Evolutionary conservation across 2,329 filamentous ascomycete species (phyloP), one percentile per base, ranked within the genome.

Genomic region (Ascosphaera aggregata): DNA sequence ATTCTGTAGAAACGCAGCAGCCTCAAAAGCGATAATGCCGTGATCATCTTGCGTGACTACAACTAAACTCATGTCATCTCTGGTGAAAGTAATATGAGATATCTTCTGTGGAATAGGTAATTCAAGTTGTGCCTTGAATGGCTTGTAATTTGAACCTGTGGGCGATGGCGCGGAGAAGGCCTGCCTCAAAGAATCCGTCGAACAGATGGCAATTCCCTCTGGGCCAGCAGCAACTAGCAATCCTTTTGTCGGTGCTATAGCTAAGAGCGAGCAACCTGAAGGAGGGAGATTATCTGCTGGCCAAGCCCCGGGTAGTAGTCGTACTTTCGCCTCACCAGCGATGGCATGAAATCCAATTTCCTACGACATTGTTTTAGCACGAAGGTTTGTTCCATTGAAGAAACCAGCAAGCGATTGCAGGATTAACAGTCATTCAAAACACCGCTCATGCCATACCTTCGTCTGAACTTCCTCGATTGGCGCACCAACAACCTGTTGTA

Each of bases 151-250:
- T 43, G 66, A 67, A 44, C 76, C 73, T 40, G 54, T 50, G 47
- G 63, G 66, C 42, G 66, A 59, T 45, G 71, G 67, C 27, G 65
- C 60, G 9, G 64, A 65, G 51, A 92, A 86, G 2, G 78, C 73
- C 45, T 79, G 75, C 47, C 85, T 73, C 36, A 93, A 69, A 3
- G 73, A 67, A 40, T 85, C 73, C 11, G 86, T 91, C 2, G 69
- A 74, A 24, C 80, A 73, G 42, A 98, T 58, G 42, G 80, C 64
- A 35, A 98, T 66, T 38, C 68, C 67, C 49, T 91, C 76, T 30
- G 86, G 86, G 13, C 81, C 80, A 38, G 80, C 89, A 37, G 85
- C 89, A 20, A 86, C 86, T 40, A 94, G 65, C 17, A 98, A 66
- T 32, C 82, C 82, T 55, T 73, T 76, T 43, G 66, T 71, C 22